Conservation (phyloP, 495 filamentous ascomycete species). For the Penicillium samsonianum region DNA sequence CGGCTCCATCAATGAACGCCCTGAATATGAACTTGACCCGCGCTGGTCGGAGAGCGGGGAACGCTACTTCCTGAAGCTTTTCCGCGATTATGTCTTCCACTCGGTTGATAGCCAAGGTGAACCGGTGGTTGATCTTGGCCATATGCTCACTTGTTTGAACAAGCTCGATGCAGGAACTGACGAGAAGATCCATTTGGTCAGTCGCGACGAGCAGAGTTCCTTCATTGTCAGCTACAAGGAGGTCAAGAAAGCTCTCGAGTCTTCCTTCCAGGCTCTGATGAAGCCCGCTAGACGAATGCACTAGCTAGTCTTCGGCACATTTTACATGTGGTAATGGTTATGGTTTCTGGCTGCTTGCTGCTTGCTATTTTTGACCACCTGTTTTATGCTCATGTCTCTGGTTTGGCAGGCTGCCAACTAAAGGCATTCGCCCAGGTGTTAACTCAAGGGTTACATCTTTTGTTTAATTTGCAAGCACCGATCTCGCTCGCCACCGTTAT, state of each 20-base stretch:
- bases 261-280: slow-evolving; percentile 76
- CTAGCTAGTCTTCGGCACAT: slow-evolving; percentile 18
- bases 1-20: slow-evolving; percentile 81
- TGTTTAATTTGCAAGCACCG: slow-evolving; percentile 1
- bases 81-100: slow-evolving; percentile 96
- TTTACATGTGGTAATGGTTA: neutral
- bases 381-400: neutral
- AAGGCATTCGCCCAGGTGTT: neutral
- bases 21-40: slow-evolving; percentile 71
- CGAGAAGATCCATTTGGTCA: slow-evolving; percentile 82
- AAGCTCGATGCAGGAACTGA: slow-evolving; percentile 90
- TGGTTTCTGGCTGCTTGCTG: slow-evolving; percentile 4
- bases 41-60: slow-evolving; percentile 89
- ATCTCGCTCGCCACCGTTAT: slow-evolving; percentile 13
- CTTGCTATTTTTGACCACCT: neutral
- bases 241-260: slow-evolving; percentile 73
- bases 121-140: slow-evolving; percentile 78
- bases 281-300: slow-evolving; percentile 55
- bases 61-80: slow-evolving; percentile 87
- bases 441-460: slow-evolving; percentile 4
- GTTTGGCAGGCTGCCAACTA: neutral
- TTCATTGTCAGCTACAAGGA: slow-evolving; percentile 88
- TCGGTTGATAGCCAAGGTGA: slow-evolving; percentile 82
- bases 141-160: slow-evolving; percentile 80
- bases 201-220: slow-evolving; percentile 81